A percentile compares a stretch with the other conserved stretches of the same genome.
These are phyloP conservation scores for Perilla frutescens DNA, from an alignment of 257 asterid species.

Conservation along the genomic window DNA sequence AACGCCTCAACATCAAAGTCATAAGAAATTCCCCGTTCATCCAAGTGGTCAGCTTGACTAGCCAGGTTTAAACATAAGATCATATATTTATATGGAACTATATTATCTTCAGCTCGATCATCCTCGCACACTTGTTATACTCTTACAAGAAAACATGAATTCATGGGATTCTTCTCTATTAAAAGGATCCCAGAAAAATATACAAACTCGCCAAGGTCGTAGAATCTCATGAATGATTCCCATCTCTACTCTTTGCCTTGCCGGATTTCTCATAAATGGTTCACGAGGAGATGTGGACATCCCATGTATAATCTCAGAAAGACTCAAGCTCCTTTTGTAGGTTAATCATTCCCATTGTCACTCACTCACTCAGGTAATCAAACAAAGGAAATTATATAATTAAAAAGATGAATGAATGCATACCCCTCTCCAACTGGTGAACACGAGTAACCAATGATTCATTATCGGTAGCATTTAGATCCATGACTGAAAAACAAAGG, in stretches of 20 bases:
- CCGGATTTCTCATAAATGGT: not conserved
- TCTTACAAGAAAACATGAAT: not conserved
- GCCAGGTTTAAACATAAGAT: not conserved
- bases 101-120: not conserved
- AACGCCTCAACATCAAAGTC: conserved; percentile 27
- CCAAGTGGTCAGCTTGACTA: conserved; percentile 14
- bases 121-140: not conserved
- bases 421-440: conserved; percentile 90
- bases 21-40: conserved; percentile 1
- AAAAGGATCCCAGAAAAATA: not conserved
- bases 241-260: not conserved
- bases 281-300: not conserved
- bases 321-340: conserved; percentile 4
- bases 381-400: not conserved
- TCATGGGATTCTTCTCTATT: not conserved
- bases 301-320: not conserved
- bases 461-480: conserved; percentile 41
- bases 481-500: conserved; percentile 63
- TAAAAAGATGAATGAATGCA: conserved; percentile 23
- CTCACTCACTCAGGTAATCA: conserved; percentile 12
- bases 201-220: not conserved
- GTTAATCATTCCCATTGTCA: not conserved
- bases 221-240: not conserved
- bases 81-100: not conserved
- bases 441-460: conserved; percentile 67